phyloP scores from a whole-genome alignment of 2,329 filamentous ascomycete species.

The Aspergillus melleus region DNA sequence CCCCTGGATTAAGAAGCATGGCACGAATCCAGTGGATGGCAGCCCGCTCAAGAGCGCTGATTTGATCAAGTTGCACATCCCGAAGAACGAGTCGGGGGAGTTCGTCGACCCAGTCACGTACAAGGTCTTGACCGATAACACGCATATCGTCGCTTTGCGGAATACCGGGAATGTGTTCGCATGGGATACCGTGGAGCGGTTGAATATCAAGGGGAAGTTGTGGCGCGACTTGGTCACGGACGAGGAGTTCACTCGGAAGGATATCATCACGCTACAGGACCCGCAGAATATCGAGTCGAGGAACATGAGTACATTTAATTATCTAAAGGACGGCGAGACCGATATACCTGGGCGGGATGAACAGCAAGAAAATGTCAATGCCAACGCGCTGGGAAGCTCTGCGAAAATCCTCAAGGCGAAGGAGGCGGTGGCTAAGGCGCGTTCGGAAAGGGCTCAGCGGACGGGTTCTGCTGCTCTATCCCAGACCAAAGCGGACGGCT shows the following conservation, averaged over 20 bases:
- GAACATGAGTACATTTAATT: constrained; percentile 85
- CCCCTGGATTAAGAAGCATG: constrained; percentile 90
- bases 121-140: constrained; percentile 98
- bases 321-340: constrained; percentile 76
- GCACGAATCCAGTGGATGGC: constrained; percentile 87
- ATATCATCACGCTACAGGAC: constrained; percentile 95
- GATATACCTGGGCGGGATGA: constrained; percentile 65
- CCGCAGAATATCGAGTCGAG: constrained; percentile 83
- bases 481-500: constrained; percentile 27
- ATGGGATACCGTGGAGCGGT: constrained; percentile 89
- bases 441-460: constrained; percentile 67
- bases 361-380: constrained; percentile 67
- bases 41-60: constrained; percentile 75
- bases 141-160: constrained; percentile 86
- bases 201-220: constrained; percentile 96
- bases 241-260: constrained; percentile 78
- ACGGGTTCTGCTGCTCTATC: constrained; percentile 53
- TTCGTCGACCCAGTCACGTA: constrained; percentile 95
- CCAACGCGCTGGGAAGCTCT: constrained; percentile 72
- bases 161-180: constrained; percentile 93
- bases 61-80: constrained; percentile 86
- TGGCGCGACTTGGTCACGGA: constrained; percentile 92
- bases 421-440: constrained; percentile 87
- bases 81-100: constrained; percentile 87
- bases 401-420: constrained; percentile 87